Evolutionary conservation across 345 rosid species (phyloP).

Genomic region (Durio zibethinus): DNA sequence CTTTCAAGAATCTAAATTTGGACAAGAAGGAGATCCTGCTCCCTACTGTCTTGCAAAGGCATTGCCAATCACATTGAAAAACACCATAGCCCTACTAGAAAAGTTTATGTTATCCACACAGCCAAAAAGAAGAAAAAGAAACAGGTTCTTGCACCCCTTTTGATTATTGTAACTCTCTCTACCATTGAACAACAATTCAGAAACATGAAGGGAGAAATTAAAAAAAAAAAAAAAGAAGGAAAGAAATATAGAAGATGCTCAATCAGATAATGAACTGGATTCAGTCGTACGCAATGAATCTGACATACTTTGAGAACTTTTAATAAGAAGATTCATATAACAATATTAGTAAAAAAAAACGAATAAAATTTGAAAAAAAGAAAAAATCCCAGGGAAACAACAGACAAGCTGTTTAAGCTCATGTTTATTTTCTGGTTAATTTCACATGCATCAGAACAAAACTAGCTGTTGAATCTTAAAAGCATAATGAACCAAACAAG

Average conservation of each 20-base stretch:
- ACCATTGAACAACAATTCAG: not conserved
- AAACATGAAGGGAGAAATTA: not conserved
- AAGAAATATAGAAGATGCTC: slow-evolving; percentile 11
- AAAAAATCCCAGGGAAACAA: slow-evolving; percentile 5
- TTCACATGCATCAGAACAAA: not conserved
- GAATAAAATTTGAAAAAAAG: not conserved
- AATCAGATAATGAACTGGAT: slow-evolving; percentile 1
- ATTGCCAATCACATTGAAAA: not conserved
- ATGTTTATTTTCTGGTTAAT: not conserved
- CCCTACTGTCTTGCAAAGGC: not conserved
- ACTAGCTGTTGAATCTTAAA: not conserved
- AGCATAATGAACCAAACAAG: not conserved
- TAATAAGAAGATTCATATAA: slow-evolving; percentile 10
- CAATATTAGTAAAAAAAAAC: not conserved
- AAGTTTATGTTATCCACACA: not conserved
- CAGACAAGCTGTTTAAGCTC: not conserved
- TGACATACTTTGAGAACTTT: slow-evolving; percentile 9
- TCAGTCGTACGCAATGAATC: slow-evolving; percentile 17
- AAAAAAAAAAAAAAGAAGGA: not conserved
- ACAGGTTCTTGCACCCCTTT: not conserved
- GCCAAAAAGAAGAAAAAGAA: not conserved
- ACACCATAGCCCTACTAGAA: not conserved
- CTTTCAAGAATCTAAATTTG: no score
- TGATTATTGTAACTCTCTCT: not conserved
- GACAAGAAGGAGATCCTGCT: not conserved